A percentile compares a stretch with the other conserved stretches of the same genome.
Conservation (phyloP, 495 filamentous ascomycete species). For the Copromyces sp. region DNA sequence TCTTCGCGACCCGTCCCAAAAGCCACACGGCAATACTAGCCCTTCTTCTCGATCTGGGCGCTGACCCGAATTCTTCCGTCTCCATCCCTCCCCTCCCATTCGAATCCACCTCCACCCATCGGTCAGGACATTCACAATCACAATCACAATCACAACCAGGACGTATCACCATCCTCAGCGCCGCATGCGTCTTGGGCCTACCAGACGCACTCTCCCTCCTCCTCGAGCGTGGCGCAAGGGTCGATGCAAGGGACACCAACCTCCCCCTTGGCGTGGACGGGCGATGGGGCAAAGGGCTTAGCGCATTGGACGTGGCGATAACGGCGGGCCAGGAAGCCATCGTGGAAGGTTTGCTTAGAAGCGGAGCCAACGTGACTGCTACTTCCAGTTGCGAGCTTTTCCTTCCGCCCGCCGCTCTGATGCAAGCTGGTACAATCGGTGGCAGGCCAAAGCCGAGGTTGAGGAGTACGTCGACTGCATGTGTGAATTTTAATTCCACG, state of each 20-base stretch:
- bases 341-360: slow-evolving; percentile 6
- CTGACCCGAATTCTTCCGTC: slow-evolving; percentile 6
- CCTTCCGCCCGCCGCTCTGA: no score
- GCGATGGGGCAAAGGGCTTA: background rate
- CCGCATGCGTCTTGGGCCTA: slow-evolving; percentile 3
- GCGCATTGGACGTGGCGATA: slow-evolving; percentile 14
- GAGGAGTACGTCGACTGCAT: background rate
- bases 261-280: background rate
- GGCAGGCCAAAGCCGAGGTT: background rate
- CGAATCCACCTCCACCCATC: background rate
- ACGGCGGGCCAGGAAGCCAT: slow-evolving; percentile 3
- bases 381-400: background rate
- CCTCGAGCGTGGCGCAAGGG: slow-evolving; percentile 7
- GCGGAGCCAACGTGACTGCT: slow-evolving; percentile 2
- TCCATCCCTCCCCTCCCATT: background rate
- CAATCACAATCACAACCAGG: background rate
- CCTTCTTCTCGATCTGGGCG: slow-evolving; percentile 16
- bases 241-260: background rate
- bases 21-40: slow-evolving; percentile 11
- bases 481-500: background rate
- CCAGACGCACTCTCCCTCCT: slow-evolving; percentile 8
- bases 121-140: no score
- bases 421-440: background rate
- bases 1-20: background rate
- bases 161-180: background rate